These are phyloP conservation scores for Erythrobasidium hasegawianum DNA, from an alignment of 1,284 basidiomycete genomes.

Conservation along the genomic window DNA sequence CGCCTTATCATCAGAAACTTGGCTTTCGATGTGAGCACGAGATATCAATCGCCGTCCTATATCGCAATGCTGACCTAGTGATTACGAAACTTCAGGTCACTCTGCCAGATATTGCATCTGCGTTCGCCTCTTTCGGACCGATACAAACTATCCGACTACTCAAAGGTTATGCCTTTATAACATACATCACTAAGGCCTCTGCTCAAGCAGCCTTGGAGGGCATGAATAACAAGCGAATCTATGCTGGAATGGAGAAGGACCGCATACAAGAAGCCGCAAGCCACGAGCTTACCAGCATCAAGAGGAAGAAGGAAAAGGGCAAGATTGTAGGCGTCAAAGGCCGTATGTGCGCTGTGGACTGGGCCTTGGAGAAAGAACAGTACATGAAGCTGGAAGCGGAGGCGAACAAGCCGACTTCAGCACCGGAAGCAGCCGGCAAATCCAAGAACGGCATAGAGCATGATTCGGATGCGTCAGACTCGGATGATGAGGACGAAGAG, in stretches of 20 bases:
- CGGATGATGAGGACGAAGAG: conserved; percentile 52
- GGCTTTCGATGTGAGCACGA: conserved; percentile 55
- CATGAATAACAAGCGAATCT: conserved; percentile 73
- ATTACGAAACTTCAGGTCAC: conserved; percentile 59
- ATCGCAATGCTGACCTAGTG: too few species aligned
- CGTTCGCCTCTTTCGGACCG: conserved; percentile 84
- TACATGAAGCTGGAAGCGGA: conserved; percentile 67
- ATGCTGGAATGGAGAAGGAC: conserved; percentile 59
- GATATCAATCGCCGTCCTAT: too few species aligned
- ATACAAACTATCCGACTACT: conserved; percentile 84
- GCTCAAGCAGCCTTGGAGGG: conserved; percentile 78
- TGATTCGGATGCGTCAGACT: conserved; percentile 48
- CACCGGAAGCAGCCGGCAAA: conserved; percentile 49
- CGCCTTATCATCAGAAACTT: conserved; percentile 90
- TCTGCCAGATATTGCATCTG: conserved; percentile 76
- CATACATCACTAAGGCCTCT: conserved; percentile 82
- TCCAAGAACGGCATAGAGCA: conserved; percentile 45
- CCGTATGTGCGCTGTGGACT: conserved; percentile 86
- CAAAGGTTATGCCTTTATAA: conserved; percentile 92
- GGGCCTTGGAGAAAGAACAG: conserved; percentile 90
- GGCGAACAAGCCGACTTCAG: conserved; percentile 54
- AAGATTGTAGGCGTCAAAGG: conserved; percentile 54
- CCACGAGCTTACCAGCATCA: conserved; percentile 72
- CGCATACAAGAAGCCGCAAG: conserved; percentile 57
- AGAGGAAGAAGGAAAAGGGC: conserved; percentile 51